Conservation (phyloP, 176 grass and related monocot genomes). For the Eragrostis curvula region DNA sequence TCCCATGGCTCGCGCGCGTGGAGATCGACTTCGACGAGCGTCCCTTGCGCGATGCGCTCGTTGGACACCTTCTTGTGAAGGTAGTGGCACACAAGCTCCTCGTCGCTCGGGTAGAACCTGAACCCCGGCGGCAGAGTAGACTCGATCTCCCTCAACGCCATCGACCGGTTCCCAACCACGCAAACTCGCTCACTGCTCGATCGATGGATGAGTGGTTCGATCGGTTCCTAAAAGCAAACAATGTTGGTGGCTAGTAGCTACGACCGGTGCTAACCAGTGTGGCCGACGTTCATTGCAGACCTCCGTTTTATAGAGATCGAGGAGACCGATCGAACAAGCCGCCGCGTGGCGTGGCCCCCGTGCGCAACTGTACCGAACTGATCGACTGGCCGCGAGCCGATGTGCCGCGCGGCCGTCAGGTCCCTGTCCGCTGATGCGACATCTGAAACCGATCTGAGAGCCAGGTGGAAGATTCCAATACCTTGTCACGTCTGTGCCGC, state of each 20-base stretch:
- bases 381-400: not conserved
- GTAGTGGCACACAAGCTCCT: constrained; percentile 87
- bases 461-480: constrained; percentile 25
- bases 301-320: constrained; percentile 8
- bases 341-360: not conserved
- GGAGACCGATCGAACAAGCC: not conserved
- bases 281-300: not conserved
- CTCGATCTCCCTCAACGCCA: constrained; percentile 75
- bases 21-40: constrained; percentile 80
- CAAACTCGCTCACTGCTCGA: not conserved
- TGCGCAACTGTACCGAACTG: not conserved
- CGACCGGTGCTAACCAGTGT: not conserved
- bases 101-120: constrained; percentile 84
- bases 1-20: constrained; percentile 83
- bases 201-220: not conserved
- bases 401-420: not conserved
- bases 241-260: no score
- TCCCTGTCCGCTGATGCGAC: constrained; percentile 13
- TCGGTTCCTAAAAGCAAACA: no score
- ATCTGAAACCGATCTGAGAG: not conserved
- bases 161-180: not conserved
- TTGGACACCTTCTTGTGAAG: constrained; percentile 74
- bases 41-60: constrained; percentile 56
- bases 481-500: not conserved
- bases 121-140: constrained; percentile 76